A percentile compares a stretch with the other conserved stretches of the same genome.
These are phyloP conservation scores for Penicillium sumatraense DNA, from an alignment of 2,329 filamentous ascomycete species.

Conservation along the genomic window DNA sequence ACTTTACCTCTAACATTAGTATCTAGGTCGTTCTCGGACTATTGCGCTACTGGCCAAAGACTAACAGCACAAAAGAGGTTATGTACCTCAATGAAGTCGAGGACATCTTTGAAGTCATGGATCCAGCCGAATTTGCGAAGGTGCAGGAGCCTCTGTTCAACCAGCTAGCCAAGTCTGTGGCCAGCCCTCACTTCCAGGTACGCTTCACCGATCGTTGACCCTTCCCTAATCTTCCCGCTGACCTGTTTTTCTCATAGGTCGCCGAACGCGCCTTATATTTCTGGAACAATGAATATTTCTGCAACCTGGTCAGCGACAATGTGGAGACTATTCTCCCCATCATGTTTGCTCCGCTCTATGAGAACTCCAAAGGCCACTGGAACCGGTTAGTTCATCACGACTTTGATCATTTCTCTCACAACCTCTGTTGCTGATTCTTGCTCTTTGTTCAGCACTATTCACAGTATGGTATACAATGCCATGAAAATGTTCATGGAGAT, in stretches of 20 bases:
- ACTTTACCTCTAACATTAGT: neutral
- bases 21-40: slow-evolving; percentile 85
- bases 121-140: slow-evolving; percentile 96
- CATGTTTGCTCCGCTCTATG: slow-evolving; percentile 98
- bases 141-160: slow-evolving; percentile 98
- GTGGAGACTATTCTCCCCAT: slow-evolving; percentile 98
- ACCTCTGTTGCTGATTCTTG: slow-evolving; percentile 35
- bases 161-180: slow-evolving; percentile 95
- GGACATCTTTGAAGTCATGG: slow-evolving; percentile 99
- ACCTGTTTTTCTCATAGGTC: too few species aligned
- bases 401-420: neutral
- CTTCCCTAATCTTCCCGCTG: neutral
- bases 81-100: slow-evolving; percentile 99
- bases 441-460: slow-evolving; percentile 75
- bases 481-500: slow-evolving; percentile 99
- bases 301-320: slow-evolving; percentile 98
- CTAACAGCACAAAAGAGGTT: slow-evolving; percentile 99
- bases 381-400: slow-evolving; percentile 71
- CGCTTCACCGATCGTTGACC: slow-evolving; percentile 13
- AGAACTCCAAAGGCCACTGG: slow-evolving; percentile 99
- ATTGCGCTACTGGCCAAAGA: slow-evolving; percentile 97
- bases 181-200: slow-evolving; percentile 95
- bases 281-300: slow-evolving; percentile 99
- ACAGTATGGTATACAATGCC: slow-evolving; percentile 99
- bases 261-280: slow-evolving; percentile 97